These are phyloP conservation scores for Amylostereum chailletii DNA, from an alignment of 1,284 basidiomycete genomes.

Conservation along the genomic window DNA sequence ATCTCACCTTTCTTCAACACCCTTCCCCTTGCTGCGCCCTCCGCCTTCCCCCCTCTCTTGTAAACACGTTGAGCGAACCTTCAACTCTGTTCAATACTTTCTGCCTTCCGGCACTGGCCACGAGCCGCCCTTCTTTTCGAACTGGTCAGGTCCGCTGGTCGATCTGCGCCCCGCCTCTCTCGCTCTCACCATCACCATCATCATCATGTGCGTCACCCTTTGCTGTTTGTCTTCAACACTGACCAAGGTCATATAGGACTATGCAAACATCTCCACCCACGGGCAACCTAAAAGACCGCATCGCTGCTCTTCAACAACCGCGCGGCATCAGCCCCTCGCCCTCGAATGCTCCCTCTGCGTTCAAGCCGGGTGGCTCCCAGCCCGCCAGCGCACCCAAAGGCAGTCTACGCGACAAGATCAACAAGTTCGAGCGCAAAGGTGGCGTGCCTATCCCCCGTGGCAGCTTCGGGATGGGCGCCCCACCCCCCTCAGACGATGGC, in stretches of 20 bases:
- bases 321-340: conserved; percentile 29
- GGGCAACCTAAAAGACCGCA: conserved; percentile 58
- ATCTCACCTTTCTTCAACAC: too few species aligned
- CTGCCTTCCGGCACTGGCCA: too few species aligned
- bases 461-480: conserved; percentile 62
- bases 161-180: too few species aligned
- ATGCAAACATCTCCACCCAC: too few species aligned
- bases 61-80: too few species aligned
- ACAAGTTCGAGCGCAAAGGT: conserved; percentile 69
- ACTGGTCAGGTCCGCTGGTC: too few species aligned
- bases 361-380: neutral
- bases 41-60: too few species aligned
- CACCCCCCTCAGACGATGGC: conserved; percentile 37
- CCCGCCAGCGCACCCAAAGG: conserved; percentile 18
- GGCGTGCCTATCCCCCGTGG: conserved; percentile 65
- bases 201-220: neutral
- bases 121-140: too few species aligned
- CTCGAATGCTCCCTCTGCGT: conserved; percentile 7
- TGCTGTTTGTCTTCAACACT: neutral
- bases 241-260: too few species aligned
- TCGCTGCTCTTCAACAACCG: conserved; percentile 59
- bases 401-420: conserved; percentile 61
- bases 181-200: too few species aligned
- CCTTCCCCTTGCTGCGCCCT: too few species aligned
- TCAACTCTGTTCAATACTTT: too few species aligned